Evolutionary conservation across 1,284 basidiomycete genomes (phyloP).

Genomic region (Xerocomus nothofagi): DNA sequence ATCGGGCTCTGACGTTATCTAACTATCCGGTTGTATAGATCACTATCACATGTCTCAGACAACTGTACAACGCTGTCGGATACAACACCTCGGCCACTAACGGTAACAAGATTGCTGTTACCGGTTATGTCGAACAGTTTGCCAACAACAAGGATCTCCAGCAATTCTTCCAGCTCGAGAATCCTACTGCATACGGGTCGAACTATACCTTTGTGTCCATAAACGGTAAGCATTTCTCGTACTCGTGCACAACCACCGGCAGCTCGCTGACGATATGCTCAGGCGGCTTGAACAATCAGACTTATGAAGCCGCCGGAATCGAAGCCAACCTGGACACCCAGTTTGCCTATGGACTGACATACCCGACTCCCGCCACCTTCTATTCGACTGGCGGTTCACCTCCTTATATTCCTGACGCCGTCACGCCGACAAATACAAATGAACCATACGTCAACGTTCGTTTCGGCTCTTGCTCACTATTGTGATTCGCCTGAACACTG

Average conservation of each 20-base stretch:
- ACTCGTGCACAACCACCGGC: background rate
- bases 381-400: constrained; percentile 62
- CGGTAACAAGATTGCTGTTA: constrained; percentile 54
- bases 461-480: constrained; percentile 1
- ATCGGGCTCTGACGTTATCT: constrained; percentile 31
- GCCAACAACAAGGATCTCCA: constrained; percentile 58
- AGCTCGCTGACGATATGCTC: background rate
- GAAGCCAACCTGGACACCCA: constrained; percentile 76
- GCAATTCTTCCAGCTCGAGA: constrained; percentile 37
- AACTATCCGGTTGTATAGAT: constrained; percentile 32
- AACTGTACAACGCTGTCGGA: constrained; percentile 45
- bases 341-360: constrained; percentile 62
- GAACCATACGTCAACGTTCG: constrained; percentile 62
- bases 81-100: constrained; percentile 38
- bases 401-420: constrained; percentile 55
- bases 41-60: constrained; percentile 38
- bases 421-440: constrained; percentile 47
- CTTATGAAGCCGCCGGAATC: constrained; percentile 47
- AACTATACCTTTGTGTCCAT: constrained; percentile 44
- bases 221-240: constrained; percentile 38
- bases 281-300: constrained; percentile 66
- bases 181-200: constrained; percentile 28
- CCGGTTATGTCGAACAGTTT: constrained; percentile 55
- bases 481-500: background rate
- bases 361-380: constrained; percentile 50